Evolutionary conservation across 148 eudicot genomes (phyloP), one percentile per base, ranked within the genome.

Genomic region (Heliamphora exappendiculata): DNA sequence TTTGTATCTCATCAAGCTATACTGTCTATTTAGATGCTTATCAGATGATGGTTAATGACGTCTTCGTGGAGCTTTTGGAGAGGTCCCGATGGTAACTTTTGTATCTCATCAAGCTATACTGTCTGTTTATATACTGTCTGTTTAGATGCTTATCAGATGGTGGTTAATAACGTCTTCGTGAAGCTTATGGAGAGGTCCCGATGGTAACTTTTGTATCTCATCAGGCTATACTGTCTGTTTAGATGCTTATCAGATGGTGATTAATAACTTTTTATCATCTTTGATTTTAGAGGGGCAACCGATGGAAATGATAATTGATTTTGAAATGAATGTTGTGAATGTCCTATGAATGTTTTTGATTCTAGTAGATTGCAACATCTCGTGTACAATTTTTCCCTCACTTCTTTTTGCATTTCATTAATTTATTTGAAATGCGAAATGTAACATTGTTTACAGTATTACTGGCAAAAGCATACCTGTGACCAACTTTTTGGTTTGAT

Each of bases 1-100:
- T 73, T 73, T 41, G 53, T 58, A 57, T 73, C 50, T 73, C 66
- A 39, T 57, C 45, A 71, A 72, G 39, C 62, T 67, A 44, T 69
- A 29, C 20, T 49, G 45, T 28, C 28, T 19, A 28, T 72, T 19
- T 64, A 41, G 66, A 72, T 72, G 47, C 53, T 70, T 22, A 22
- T 53, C 20, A n/a, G n/a, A n/a, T n/a, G n/a, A n/a, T n/a, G n/a
- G n/a, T n/a, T n/a, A n/a, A 37, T 77, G 17, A 1, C 9, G 36
- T 19, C 33, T 16, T 78, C 34, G 4, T 33, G 41, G 44, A 47
- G 49, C 37, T 53, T 12, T 78, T 72, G 64, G 26, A 51, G 10
- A 49, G 64, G 50, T 37, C 33, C 19, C 70, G 51, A 45, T 26
- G 5, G 67, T 73, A 58, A 53, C 49, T 73, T 73, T 73, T 41